A percentile compares a stretch with the other conserved stretches of the same genome.
Conservation (phyloP, 148 eudicot genomes). For the Vaccinium macrocarpon region DNA sequence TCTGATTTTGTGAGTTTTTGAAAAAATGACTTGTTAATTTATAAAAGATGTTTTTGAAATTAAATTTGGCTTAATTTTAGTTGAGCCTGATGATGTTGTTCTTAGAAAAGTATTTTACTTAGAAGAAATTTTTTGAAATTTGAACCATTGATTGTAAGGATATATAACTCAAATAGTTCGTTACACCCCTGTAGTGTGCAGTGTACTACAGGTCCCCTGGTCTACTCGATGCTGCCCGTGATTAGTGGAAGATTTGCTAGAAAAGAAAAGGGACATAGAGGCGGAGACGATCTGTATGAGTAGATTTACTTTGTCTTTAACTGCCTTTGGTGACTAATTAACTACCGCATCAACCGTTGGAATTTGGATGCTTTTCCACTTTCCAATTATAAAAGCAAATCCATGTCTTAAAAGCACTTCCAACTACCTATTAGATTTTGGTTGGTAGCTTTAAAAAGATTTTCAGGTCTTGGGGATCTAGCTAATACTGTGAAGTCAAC, state of each 20-base stretch:
- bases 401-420: not conserved
- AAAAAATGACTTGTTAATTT: no score
- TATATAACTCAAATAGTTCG: no score
- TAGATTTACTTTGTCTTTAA: slow-evolving; percentile 5
- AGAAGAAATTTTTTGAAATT: no score
- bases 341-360: slow-evolving; percentile 1
- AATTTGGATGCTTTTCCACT: slow-evolving; percentile 6
- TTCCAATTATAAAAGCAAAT: not conserved
- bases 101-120: no score
- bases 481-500: not conserved
- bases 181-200: no score
- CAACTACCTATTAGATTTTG: slow-evolving; percentile 4
- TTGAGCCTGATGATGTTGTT: no score
- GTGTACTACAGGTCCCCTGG: no score
- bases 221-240: not conserved
- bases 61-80: no score
- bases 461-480: not conserved
- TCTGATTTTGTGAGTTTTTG: no score
- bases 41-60: no score
- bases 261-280: not conserved
- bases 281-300: not conserved
- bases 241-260: not conserved
- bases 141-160: no score
- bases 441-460: not conserved
- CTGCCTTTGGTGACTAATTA: not conserved